Evolutionary conservation across 2,329 filamentous ascomycete species (phyloP).

Genomic region (Hypoxylon sp.): DNA sequence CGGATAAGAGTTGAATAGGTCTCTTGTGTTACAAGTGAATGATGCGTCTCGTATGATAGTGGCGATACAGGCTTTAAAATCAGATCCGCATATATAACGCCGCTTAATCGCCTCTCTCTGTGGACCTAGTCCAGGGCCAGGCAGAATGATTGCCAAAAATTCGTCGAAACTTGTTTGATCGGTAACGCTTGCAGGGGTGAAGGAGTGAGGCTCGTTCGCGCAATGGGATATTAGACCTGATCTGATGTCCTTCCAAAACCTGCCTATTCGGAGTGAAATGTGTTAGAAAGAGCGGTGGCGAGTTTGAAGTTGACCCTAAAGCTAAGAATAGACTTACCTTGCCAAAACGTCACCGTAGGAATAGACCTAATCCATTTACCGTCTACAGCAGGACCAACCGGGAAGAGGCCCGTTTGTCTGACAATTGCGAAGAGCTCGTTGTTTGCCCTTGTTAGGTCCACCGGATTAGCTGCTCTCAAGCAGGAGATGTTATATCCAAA

Average conservation of each 20-base stretch:
- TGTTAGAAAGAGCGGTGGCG: too few species aligned
- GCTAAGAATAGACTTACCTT: not conserved
- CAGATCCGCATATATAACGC: not conserved
- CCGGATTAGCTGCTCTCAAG: not conserved
- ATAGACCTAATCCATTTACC: not conserved
- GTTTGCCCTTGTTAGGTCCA: not conserved
- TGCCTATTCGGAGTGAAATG: constrained; percentile 39
- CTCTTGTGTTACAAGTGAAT: constrained; percentile 2
- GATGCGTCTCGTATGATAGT: not conserved
- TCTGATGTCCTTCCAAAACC: constrained; percentile 53
- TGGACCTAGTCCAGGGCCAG: not conserved
- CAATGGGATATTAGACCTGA: constrained; percentile 55
- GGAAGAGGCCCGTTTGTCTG: not conserved
- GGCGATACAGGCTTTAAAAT: not conserved
- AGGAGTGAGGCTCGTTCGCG: constrained; percentile 50
- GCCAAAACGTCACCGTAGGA: not conserved
- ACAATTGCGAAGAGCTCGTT: not conserved
- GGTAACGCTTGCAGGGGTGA: not conserved
- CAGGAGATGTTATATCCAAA: not conserved
- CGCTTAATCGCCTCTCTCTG: not conserved
- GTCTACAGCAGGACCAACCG: not conserved
- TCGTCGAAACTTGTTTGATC: not conserved
- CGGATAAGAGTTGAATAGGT: constrained; percentile 1
- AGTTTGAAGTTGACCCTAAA: not conserved
- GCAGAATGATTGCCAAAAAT: not conserved